These are phyloP conservation scores for Cryptococcus sp. DNA, from an alignment of 1,284 basidiomycete species.

Conservation along the genomic window DNA sequence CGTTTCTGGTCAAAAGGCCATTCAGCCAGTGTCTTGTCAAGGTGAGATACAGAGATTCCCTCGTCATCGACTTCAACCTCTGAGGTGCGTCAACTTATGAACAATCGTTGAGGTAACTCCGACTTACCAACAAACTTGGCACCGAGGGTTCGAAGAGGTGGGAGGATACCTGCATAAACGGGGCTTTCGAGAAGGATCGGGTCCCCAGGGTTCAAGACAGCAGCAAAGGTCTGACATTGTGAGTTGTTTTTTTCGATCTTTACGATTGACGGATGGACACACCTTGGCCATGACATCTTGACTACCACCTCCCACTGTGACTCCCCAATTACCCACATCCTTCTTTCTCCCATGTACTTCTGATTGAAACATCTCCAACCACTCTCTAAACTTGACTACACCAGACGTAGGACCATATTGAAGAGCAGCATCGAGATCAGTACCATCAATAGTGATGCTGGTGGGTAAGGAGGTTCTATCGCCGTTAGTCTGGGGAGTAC, in stretches of 20 bases:
- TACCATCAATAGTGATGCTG: slow-evolving; percentile 54
- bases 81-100: slow-evolving; percentile 23
- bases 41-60: slow-evolving; percentile 57
- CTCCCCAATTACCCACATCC: slow-evolving; percentile 58
- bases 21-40: slow-evolving; percentile 63
- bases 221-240: slow-evolving; percentile 49
- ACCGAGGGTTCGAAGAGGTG: neutral
- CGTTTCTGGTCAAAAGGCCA: slow-evolving; percentile 71
- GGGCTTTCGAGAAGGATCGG: slow-evolving; percentile 78
- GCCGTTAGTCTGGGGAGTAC: slow-evolving; percentile 50
- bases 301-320: slow-evolving; percentile 75
- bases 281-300: slow-evolving; percentile 88
- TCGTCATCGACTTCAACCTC: slow-evolving; percentile 75
- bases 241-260: neutral
- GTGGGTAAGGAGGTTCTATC: slow-evolving; percentile 45
- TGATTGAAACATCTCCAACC: slow-evolving; percentile 65
- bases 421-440: slow-evolving; percentile 60
- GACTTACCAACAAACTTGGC: neutral
- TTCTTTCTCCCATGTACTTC: slow-evolving; percentile 55
- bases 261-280: slow-evolving; percentile 6
- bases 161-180: slow-evolving; percentile 53
- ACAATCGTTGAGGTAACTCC: neutral
- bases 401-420: slow-evolving; percentile 78
- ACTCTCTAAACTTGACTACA: slow-evolving; percentile 58
- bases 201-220: slow-evolving; percentile 74